phyloP scores from a whole-genome alignment of 345 rosid genomes.

The Citrus sinensis region DNA sequence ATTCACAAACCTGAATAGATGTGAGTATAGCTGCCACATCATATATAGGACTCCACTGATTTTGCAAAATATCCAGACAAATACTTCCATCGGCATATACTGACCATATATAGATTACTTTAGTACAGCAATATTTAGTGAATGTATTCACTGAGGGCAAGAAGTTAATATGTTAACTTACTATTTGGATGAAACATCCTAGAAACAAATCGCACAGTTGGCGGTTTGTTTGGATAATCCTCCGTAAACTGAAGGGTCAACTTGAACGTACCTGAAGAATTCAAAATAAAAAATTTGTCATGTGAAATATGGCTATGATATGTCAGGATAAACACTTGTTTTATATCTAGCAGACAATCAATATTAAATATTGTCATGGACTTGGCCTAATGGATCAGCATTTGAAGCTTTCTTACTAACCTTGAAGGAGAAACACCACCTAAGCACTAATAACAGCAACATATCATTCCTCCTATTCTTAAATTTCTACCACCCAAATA shows the following conservation, averaged over 20 bases:
- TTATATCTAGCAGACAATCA: neutral
- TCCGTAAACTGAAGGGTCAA: constrained; percentile 53
- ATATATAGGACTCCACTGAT: constrained; percentile 98
- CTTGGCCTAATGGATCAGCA: neutral
- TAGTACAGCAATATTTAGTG: neutral
- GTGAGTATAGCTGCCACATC: constrained; percentile 98
- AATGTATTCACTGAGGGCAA: neutral
- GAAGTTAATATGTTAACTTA: constrained; percentile 24
- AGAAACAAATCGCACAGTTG: constrained; percentile 56
- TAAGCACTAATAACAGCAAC: neutral
- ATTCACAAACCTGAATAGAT: constrained; percentile 71
- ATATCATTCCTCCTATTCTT: neutral
- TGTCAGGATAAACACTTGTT: neutral
- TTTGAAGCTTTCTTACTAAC: neutral
- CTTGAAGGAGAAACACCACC: neutral
- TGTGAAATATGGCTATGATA: neutral
- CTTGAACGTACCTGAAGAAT: constrained; percentile 52
- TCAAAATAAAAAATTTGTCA: neutral
- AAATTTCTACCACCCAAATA: neutral
- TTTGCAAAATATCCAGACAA: constrained; percentile 91
- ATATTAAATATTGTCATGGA: neutral
- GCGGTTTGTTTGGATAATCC: constrained; percentile 64
- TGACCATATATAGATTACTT: constrained; percentile 20
- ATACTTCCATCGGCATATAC: constrained; percentile 98
- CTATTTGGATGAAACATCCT: constrained; percentile 61